Evolutionary conservation across 1,284 basidiomycete genomes (phyloP), one percentile per base, ranked within the genome.

Genomic region (Sanguinoderma infundibulare): DNA sequence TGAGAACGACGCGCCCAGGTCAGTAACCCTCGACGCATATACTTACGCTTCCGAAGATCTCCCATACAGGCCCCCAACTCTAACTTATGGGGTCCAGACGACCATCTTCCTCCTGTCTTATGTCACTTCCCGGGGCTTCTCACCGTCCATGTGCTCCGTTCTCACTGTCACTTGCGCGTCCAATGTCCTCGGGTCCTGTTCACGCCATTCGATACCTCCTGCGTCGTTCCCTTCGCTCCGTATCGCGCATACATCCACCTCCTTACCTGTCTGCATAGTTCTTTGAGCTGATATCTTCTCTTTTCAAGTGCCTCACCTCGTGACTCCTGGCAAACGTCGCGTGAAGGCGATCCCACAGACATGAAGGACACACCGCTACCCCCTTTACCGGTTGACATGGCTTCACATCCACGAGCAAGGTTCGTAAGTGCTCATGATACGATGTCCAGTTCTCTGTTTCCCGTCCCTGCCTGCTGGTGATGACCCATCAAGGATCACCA

Each of bases 351-450:
- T 14, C n/a, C 30, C 3, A 36, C 49, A 9, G 42, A 59, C 28
- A 64, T 64, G 60, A 64, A 64, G 57, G 57, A 61, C n/a, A 42
- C 60, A 14, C 54, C 63, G 22, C 39, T 64, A 22, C 63, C 63
- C 26, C 39, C 63, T 14, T 24, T 64, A 2, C 63, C 63, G 17
- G 38, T 38, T 3, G 59, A 59, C 10, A 34, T 20, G 35, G 44
- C 30, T 35, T 26, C 46, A n/a, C 30, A 6, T 39, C n/a, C 34
- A 38, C 22, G 47, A 52, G 14, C 24, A 26, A 53, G 60, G 55
- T 61, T 6, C 20, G 50, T 61, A 38, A 36, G 7, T 51, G n/a
- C 20, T 51, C 49, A 4, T 24, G 49, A 44, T 55, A 12, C 20
- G 40, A 42, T 24, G 38, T 42, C 17, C 38, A 42, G n/a, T 12